These are phyloP conservation scores for Neopestalotiopsis sp. DNA, from an alignment of 2,329 filamentous ascomycete genomes.

Conservation along the genomic window DNA sequence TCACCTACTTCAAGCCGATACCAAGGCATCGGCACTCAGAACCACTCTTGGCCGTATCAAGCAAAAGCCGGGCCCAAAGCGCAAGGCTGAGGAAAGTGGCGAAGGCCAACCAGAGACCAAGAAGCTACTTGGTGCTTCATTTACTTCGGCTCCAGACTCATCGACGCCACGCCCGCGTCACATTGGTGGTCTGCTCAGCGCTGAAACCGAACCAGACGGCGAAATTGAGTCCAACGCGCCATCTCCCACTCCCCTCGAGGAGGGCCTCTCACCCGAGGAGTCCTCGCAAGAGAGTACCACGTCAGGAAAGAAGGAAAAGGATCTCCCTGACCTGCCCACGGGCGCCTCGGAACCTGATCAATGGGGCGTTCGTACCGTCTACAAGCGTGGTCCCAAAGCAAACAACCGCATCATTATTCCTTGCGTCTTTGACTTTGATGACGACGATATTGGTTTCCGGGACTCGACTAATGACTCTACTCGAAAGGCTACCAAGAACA, in stretches of 20 bases:
- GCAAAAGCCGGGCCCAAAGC: constrained; percentile 45
- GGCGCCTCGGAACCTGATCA: constrained; percentile 54
- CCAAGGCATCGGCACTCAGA: constrained; percentile 36
- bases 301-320: constrained; percentile 27
- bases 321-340: constrained; percentile 41
- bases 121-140: constrained; percentile 42
- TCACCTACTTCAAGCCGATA: constrained; percentile 36
- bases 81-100: constrained; percentile 54
- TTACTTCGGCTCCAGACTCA: constrained; percentile 34
- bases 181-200: constrained; percentile 43
- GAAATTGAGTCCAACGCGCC: constrained; percentile 38
- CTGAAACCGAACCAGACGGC: constrained; percentile 36
- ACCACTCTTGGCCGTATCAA: constrained; percentile 34
- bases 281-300: constrained; percentile 28
- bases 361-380: constrained; percentile 55
- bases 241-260: constrained; percentile 31
- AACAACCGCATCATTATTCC: constrained; percentile 62
- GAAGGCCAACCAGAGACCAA: constrained; percentile 57
- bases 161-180: constrained; percentile 42
- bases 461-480: constrained; percentile 62
- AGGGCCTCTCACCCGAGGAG: constrained; percentile 25
- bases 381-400: constrained; percentile 43
- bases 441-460: constrained; percentile 63
- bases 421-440: constrained; percentile 51
- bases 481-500: constrained; percentile 56